These are phyloP conservation scores for Coffea eugenioides DNA, from an alignment of 257 asterid genomes.

Conservation along the genomic window DNA sequence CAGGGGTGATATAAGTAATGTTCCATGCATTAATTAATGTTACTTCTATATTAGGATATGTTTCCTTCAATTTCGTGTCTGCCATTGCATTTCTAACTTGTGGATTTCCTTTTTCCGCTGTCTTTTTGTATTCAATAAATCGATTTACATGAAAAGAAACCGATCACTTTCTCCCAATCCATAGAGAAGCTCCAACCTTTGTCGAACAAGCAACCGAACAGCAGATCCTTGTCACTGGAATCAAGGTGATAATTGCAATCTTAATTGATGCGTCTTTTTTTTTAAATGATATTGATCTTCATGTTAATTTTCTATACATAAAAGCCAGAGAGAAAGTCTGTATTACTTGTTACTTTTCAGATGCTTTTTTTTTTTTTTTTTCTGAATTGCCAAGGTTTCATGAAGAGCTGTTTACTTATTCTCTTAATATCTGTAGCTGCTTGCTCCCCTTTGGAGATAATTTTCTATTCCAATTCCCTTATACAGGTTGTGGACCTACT, in stretches of 20 bases:
- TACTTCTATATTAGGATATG: too few relatives aligned
- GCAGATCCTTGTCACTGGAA: conserved; percentile 93
- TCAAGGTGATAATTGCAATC: conserved; percentile 56
- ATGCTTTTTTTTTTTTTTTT: too few relatives aligned
- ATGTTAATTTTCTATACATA: too few relatives aligned
- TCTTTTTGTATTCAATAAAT: conserved; percentile 1
- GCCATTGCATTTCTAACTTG: conserved; percentile 11
- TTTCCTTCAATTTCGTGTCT: too few relatives aligned
- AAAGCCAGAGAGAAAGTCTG: too few relatives aligned
- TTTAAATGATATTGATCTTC: too few relatives aligned
- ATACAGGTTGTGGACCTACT: conserved; percentile 89
- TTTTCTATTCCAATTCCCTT: neutral
- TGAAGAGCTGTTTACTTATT: too few relatives aligned
- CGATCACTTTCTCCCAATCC: conserved; percentile 85
- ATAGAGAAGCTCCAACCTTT: conserved; percentile 94
- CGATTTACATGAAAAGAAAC: conserved; percentile 37
- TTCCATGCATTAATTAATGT: too few relatives aligned
- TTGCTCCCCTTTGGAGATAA: neutral
- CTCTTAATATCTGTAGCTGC: too few relatives aligned
- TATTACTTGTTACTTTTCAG: too few relatives aligned
- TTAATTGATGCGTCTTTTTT: too few relatives aligned
- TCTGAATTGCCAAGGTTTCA: too few relatives aligned
- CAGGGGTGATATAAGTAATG: conserved; percentile 71
- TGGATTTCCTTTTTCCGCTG: conserved; percentile 16
- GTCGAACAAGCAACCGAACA: conserved; percentile 98